A percentile compares a stretch with the other conserved stretches of the same genome.
phyloP scores from a whole-genome alignment of 306 rosid species.

The Sophora flavescens region DNA sequence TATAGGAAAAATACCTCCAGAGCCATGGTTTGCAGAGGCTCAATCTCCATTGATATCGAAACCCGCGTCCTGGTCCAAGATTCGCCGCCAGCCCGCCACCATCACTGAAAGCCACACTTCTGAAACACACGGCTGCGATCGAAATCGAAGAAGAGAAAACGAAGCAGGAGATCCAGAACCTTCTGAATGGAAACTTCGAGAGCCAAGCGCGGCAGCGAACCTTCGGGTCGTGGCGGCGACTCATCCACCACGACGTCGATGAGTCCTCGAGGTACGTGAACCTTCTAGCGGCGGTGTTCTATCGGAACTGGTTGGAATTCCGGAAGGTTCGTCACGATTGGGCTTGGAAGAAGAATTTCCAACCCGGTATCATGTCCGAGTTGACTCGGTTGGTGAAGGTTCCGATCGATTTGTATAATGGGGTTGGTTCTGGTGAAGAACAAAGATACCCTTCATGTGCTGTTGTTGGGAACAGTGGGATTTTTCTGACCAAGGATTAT shows the following conservation, averaged over 20 bases:
- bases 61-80: constrained; percentile 45
- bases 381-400: constrained; percentile 59
- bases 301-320: constrained; percentile 85
- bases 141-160: constrained; percentile 65
- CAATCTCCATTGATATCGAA: constrained; percentile 63
- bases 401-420: constrained; percentile 60
- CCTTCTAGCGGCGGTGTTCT: constrained; percentile 63
- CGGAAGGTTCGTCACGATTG: constrained; percentile 70
- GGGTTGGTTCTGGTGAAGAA: constrained; percentile 31
- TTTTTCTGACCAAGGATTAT: constrained; percentile 67
- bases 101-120: constrained; percentile 78
- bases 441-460: constrained; percentile 74
- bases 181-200: constrained; percentile 78
- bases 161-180: constrained; percentile 71
- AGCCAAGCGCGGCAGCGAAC: constrained; percentile 73
- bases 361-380: constrained; percentile 70
- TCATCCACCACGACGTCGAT: constrained; percentile 59
- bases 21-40: constrained; percentile 54
- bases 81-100: constrained; percentile 40
- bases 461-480: constrained; percentile 95
- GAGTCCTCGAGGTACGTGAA: constrained; percentile 44
- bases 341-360: constrained; percentile 71
- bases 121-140: constrained; percentile 66
- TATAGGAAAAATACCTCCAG: too few relatives aligned
- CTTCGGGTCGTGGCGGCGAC: constrained; percentile 76